Conservation (phyloP, 257 asterid species). For the Misopates orontium region DNA sequence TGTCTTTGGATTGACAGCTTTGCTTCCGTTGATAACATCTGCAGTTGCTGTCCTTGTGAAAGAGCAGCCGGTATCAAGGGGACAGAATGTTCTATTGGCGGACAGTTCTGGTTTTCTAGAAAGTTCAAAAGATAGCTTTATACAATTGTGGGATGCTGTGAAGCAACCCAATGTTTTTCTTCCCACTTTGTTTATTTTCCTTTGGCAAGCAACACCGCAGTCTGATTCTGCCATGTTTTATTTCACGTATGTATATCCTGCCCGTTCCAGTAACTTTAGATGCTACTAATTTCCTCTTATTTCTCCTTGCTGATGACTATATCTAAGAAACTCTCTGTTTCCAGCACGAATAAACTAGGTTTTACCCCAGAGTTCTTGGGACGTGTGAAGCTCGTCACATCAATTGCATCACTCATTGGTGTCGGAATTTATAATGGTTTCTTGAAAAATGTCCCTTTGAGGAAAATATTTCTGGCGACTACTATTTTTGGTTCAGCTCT, state of each 20-base stretch:
- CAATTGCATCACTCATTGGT: conserved; percentile 87
- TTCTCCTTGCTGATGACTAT: conserved; percentile 13
- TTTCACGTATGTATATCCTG: conserved; percentile 70
- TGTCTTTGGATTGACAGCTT: conserved; percentile 91
- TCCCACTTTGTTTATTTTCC: conserved; percentile 89
- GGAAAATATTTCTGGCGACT: conserved; percentile 75
- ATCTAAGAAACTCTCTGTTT: conserved; percentile 29
- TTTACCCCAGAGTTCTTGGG: conserved; percentile 97
- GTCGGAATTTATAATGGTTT: conserved; percentile 90
- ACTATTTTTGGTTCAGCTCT: conserved; percentile 75
- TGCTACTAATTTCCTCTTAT: conserved; percentile 3
- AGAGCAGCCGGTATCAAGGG: conserved; percentile 68
- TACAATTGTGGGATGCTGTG: conserved; percentile 72
- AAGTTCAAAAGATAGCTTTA: conserved; percentile 53
- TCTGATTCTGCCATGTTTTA: conserved; percentile 98
- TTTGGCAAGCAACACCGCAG: conserved; percentile 97
- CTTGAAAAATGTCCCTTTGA: conserved; percentile 73
- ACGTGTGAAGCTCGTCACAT: conserved; percentile 92
- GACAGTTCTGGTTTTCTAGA: conserved; percentile 48
- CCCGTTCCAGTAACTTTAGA: conserved; percentile 5
- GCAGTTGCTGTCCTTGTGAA: conserved; percentile 90
- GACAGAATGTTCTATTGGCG: conserved; percentile 37
- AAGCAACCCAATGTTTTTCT: conserved; percentile 79
- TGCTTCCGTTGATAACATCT: conserved; percentile 93
- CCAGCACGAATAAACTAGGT: conserved; percentile 85